These are phyloP conservation scores for Metschnikowia henanensis DNA, from an alignment of 805 yeast species.

Conservation along the genomic window DNA sequence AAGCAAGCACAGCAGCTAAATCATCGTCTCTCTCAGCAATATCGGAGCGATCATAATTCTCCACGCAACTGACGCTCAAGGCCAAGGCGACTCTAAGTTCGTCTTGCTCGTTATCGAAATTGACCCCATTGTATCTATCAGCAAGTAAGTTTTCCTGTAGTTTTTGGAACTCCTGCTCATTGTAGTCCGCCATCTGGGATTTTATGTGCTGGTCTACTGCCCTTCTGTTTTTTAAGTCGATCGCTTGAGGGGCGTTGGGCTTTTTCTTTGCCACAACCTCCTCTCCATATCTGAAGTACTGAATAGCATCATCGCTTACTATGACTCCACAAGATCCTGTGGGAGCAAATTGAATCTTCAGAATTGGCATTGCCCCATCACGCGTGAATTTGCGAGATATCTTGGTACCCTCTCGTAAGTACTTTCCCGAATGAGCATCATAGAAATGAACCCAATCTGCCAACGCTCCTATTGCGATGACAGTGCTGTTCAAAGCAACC, in stretches of 20 bases:
- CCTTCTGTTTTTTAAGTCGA: constrained; percentile 13
- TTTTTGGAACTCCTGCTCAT: constrained; percentile 25
- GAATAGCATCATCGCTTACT: constrained; percentile 19
- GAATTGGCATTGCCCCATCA: constrained; percentile 16
- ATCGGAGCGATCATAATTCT: background rate
- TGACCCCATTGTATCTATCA: constrained; percentile 48
- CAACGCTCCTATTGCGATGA: constrained; percentile 25
- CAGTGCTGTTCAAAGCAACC: constrained; percentile 34
- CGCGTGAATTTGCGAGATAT: constrained; percentile 16
- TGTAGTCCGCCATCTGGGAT: constrained; percentile 39
- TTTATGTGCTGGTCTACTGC: constrained; percentile 24
- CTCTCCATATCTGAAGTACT: constrained; percentile 19
- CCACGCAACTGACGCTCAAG: constrained; percentile 17
- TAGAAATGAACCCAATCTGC: constrained; percentile 21
- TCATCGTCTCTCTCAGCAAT: background rate
- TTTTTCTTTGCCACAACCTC: constrained; percentile 7
- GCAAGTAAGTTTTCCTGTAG: constrained; percentile 28
- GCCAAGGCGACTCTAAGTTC: constrained; percentile 29
- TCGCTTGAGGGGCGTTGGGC: constrained; percentile 19
- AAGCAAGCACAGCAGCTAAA: background rate
- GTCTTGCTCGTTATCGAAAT: constrained; percentile 27
- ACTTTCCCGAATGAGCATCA: constrained; percentile 21
- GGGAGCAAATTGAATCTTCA: constrained; percentile 17
- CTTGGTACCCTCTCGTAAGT: constrained; percentile 18
- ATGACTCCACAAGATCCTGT: constrained; percentile 17